Percentiles rank a stretch among this genome's conserved stretches.
These are phyloP conservation scores for Wickerhamia fluorescens DNA, from an alignment of 805 yeast species.

Conservation along the genomic window DNA sequence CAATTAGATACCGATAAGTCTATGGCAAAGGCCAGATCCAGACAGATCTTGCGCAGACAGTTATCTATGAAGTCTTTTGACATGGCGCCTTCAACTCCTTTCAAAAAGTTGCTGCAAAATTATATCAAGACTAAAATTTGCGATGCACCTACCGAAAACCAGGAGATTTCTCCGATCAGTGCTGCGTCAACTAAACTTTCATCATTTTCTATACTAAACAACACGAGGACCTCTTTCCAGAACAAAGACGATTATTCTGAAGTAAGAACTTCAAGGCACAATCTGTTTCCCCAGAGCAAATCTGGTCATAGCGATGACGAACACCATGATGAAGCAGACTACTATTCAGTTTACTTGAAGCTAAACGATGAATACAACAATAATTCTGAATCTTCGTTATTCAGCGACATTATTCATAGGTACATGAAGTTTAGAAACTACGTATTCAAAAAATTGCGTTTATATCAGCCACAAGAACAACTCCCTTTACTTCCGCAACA, in stretches of 20 bases:
- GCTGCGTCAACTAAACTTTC: slow-evolving; percentile 6
- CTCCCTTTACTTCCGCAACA: no score
- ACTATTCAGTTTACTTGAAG: slow-evolving; percentile 16
- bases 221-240: no score
- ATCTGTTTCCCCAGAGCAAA: no score
- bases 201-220: no score
- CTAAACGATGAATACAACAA: slow-evolving; percentile 12
- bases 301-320: slow-evolving; percentile 6
- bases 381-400: slow-evolving; percentile 8
- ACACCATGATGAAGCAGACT: slow-evolving; percentile 14
- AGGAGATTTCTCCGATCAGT: no score
- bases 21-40: slow-evolving; percentile 11
- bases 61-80: slow-evolving; percentile 15
- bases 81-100: no score
- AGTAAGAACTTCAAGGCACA: no score
- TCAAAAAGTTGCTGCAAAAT: slow-evolving; percentile 1
- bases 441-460: slow-evolving; percentile 4
- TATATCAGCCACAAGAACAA: no score
- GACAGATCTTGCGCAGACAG: slow-evolving; percentile 19
- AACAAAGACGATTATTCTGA: no score
- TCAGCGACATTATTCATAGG: slow-evolving; percentile 15
- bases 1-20: slow-evolving; percentile 14
- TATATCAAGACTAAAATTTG: no score
- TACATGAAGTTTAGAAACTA: slow-evolving; percentile 17
- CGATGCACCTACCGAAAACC: no score